Evolutionary conservation across 2,329 filamentous ascomycete genomes (phyloP).

Genomic region (Fonsecaea monophora): DNA sequence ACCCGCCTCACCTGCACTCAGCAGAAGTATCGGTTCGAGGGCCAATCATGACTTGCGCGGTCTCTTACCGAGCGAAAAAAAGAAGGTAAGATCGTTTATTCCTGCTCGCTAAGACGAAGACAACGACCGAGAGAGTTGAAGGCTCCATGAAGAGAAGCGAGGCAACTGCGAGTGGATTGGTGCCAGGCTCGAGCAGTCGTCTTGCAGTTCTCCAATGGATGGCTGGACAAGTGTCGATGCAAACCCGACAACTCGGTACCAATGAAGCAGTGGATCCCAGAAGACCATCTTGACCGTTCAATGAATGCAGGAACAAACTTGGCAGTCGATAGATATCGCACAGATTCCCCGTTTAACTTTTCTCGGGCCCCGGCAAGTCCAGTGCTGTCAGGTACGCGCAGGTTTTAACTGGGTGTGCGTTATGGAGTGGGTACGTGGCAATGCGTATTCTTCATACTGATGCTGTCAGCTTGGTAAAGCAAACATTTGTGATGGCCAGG

Average conservation of each 20-base stretch:
- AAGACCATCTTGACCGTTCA: neutral
- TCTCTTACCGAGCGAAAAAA: neutral
- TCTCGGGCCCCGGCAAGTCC: conserved; percentile 6
- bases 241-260: neutral
- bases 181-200: neutral
- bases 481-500: no score
- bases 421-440: conserved; percentile 27
- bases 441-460: conserved; percentile 32
- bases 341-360: neutral
- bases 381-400: conserved; percentile 19
- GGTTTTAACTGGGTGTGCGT: conserved; percentile 26
- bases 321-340: neutral
- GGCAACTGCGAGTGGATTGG: neutral
- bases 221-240: neutral
- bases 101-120: neutral
- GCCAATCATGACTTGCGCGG: neutral
- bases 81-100: neutral
- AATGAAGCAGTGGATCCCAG: neutral
- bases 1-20: neutral
- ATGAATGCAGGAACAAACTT: neutral
- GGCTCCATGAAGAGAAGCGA: neutral
- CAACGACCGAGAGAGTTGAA: neutral
- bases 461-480: conserved; percentile 17
- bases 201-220: neutral
- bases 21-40: neutral